Percentiles rank a stretch among this genome's conserved stretches.
Evolutionary conservation across 768 basidiomycete genomes (phyloP).

Genomic region (Gautieria morchelliformis): DNA sequence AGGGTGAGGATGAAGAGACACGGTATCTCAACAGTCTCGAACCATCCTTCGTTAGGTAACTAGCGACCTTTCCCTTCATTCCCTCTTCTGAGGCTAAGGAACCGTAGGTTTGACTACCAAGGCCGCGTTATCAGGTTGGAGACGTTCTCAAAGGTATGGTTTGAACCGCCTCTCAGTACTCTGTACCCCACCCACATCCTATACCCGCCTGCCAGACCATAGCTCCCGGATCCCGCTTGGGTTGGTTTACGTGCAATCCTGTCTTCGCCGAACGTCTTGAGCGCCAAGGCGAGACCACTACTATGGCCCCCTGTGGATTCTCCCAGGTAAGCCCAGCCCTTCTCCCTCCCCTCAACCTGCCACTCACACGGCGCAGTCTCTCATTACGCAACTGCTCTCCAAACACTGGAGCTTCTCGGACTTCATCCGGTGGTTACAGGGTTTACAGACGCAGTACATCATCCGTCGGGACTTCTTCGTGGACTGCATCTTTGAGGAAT

Average conservation of each 20-base stretch:
- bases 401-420: slow-evolving; percentile 59
- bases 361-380: slow-evolving; percentile 21
- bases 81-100: too few relatives aligned
- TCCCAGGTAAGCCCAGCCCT: slow-evolving; percentile 35
- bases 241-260: slow-evolving; percentile 73
- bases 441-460: slow-evolving; percentile 50
- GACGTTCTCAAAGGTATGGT: slow-evolving; percentile 59
- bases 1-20: slow-evolving; percentile 29
- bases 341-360: not conserved
- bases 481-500: slow-evolving; percentile 53
- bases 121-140: slow-evolving; percentile 81
- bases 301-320: slow-evolving; percentile 67
- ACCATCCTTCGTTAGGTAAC: slow-evolving; percentile 51
- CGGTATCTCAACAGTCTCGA: slow-evolving; percentile 44
- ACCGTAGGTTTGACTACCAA: slow-evolving; percentile 53
- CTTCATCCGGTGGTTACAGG: slow-evolving; percentile 71
- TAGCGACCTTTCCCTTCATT: slow-evolving; percentile 16
- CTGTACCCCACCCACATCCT: slow-evolving; percentile 8
- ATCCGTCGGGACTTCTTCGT: slow-evolving; percentile 52
- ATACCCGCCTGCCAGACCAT: slow-evolving; percentile 41
- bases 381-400: slow-evolving; percentile 51
- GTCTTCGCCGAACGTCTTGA: slow-evolving; percentile 68
- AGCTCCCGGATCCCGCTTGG: slow-evolving; percentile 67
- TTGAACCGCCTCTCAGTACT: not conserved
- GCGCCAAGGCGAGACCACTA: slow-evolving; percentile 55